Evolutionary conservation across 2,329 filamentous ascomycete genomes (phyloP), one percentile per base, ranked within the genome.

Genomic region (Trichoderma koningiopsis): DNA sequence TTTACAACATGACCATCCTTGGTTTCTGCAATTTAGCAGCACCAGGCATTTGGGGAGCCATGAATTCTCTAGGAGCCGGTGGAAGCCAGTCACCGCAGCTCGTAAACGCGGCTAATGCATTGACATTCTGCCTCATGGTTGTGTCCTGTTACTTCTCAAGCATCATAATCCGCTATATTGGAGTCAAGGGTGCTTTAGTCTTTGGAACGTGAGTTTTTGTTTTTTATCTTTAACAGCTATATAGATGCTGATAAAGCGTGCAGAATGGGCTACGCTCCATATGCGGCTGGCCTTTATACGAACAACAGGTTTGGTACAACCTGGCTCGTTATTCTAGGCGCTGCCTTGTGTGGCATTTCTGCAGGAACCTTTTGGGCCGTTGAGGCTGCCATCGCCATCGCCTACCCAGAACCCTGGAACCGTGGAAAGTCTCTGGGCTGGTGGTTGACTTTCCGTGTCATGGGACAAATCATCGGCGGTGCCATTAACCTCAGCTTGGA

Each of bases 321-420:
- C 72, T 93, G 91, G 91, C 84, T 92, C 11, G 85, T 89, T 0
- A 82, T 92, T 0, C 78, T 93, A 10, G 91, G 90, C 0, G 89
- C 89, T 0, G 89, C 89, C 0, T 81, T 91, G 0, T 93, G 91
- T 71, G 91, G 91, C 22, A 83, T 92, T 37, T 89, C 88, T 0
- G 91, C 91, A 0, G 91, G 91, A 0, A 82, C 93, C 0, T 93
- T 93, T 78, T 93, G 91, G 91, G 89, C 89, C 83, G 87, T 90
- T 0, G 91, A 93, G 78, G 89, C 89, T 0, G 90, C 91, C 0
- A 91, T 93, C 68, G 90, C 90, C 0, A 86, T 93, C 24, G 84
- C 88, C 0, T 93, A 93, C 72, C 90, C 91, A 0, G 91, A 93
- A 73, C 89, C 90, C 0, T 88, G 87, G 75, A 91, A 91, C 59